These are phyloP conservation scores for Ophiocordyceps camponoti-leonardi DNA, from an alignment of 2,329 filamentous ascomycete genomes.

Conservation along the genomic window DNA sequence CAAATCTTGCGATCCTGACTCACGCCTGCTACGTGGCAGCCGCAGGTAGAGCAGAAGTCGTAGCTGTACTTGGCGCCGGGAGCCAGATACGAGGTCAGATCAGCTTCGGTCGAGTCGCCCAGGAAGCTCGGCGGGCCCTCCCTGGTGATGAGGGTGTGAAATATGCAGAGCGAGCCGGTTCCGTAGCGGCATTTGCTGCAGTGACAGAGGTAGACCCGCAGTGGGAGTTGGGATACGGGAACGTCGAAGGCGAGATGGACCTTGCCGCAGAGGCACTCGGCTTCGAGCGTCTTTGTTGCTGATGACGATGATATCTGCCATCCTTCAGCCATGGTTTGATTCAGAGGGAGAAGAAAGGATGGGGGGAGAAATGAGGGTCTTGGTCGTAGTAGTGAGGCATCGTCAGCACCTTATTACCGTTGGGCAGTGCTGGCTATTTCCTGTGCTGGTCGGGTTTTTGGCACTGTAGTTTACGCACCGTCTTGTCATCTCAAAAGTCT, in stretches of 20 bases:
- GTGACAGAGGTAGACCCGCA: conserved; percentile 25
- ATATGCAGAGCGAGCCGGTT: conserved; percentile 22
- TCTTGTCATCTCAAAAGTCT: too few relatives aligned
- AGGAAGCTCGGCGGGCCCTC: conserved; percentile 20
- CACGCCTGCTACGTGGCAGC: conserved; percentile 24
- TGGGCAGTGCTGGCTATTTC: too few relatives aligned
- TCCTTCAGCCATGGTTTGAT: neutral
- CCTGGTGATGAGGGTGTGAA: conserved; percentile 20
- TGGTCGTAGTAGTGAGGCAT: neutral
- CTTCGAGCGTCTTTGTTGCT: conserved; percentile 20
- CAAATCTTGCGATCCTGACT: conserved; percentile 16
- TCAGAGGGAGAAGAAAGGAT: neutral
- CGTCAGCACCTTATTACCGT: too few relatives aligned
- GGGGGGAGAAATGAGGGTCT: too few relatives aligned
- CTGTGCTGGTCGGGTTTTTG: too few relatives aligned
- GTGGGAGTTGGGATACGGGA: conserved; percentile 18
- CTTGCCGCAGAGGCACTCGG: conserved; percentile 27
- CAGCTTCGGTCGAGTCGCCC: conserved; percentile 17
- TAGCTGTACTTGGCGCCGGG: conserved; percentile 12
- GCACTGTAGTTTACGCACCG: too few relatives aligned
- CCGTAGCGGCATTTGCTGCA: conserved; percentile 26
- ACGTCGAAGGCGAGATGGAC: conserved; percentile 24
- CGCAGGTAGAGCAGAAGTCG: conserved; percentile 27
- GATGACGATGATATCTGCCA: too few relatives aligned
- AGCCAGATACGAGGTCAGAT: conserved; percentile 20